Evolutionary conservation across 352 stramenopile genomes (phyloP).

Genomic region (Pythium apleroticum): DNA sequence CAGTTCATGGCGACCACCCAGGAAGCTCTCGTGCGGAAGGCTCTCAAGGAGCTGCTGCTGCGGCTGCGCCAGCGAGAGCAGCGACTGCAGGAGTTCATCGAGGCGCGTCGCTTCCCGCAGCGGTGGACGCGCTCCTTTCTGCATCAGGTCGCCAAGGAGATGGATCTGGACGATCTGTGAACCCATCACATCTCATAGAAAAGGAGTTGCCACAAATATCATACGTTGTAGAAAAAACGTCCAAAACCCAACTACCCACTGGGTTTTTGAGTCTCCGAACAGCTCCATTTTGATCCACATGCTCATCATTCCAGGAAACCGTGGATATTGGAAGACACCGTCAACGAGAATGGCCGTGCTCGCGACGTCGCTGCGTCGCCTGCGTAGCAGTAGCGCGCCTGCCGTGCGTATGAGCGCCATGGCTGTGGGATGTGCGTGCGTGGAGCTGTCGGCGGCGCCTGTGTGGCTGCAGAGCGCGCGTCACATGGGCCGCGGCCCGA

Average conservation of each 20-base stretch:
- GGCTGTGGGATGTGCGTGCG: conserved; percentile 4
- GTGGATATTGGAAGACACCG: not conserved
- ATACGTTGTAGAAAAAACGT: not conserved
- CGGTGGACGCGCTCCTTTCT: conserved; percentile 19
- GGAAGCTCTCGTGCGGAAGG: not conserved
- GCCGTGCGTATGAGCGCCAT: conserved; percentile 1
- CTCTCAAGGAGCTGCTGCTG: conserved; percentile 12
- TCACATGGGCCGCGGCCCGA: conserved; percentile 77
- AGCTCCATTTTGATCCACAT: conserved; percentile 7
- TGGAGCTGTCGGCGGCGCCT: conserved; percentile 1
- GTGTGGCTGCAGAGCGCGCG: conserved; percentile 50
- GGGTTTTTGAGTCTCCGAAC: not conserved
- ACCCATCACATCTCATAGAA: not conserved
- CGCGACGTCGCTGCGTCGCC: not conserved
- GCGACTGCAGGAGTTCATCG: conserved; percentile 10
- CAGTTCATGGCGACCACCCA: conserved; percentile 11
- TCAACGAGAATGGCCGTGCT: conserved; percentile 5
- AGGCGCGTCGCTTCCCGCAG: conserved; percentile 9
- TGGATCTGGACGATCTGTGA: conserved; percentile 11
- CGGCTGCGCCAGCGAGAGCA: conserved; percentile 7
- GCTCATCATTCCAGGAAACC: not conserved
- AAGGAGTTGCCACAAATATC: not conserved
- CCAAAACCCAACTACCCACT: not conserved
- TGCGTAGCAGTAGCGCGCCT: conserved; percentile 8
- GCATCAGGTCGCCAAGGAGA: conserved; percentile 17